Conservation (phyloP, 495 filamentous ascomycete species). For the Podospora pseudoanserina region DNA sequence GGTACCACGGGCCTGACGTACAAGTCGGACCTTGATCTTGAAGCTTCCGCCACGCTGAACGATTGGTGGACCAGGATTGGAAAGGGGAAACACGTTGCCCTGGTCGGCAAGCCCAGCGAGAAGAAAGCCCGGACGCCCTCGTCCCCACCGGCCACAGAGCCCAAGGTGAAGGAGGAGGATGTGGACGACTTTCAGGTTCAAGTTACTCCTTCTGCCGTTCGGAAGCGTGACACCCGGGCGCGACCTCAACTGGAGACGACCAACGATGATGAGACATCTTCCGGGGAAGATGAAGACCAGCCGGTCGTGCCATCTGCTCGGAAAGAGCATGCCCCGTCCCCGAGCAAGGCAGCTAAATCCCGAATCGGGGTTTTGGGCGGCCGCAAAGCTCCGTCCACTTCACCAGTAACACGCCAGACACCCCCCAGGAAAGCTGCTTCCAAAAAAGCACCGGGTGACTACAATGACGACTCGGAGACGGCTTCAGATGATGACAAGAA, state of each 20-base stretch:
- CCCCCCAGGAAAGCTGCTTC: slow-evolving; percentile 9
- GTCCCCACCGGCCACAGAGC: not conserved
- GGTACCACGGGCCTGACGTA: slow-evolving; percentile 28
- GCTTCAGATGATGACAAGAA: slow-evolving; percentile 38
- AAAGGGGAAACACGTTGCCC: slow-evolving; percentile 26
- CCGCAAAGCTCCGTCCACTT: slow-evolving; percentile 18
- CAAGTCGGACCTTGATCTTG: slow-evolving; percentile 24
- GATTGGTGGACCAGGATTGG: slow-evolving; percentile 51
- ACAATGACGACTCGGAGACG: slow-evolving; percentile 34
- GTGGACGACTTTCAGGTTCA: slow-evolving; percentile 54
- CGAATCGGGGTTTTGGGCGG: slow-evolving; percentile 32
- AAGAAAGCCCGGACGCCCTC: slow-evolving; percentile 27
- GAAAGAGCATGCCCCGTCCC: slow-evolving; percentile 1
- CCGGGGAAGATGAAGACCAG: slow-evolving; percentile 31
- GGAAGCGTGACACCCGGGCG: slow-evolving; percentile 13
- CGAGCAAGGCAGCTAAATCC: slow-evolving; percentile 7
- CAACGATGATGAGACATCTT: slow-evolving; percentile 36
- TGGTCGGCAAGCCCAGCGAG: slow-evolving; percentile 17
- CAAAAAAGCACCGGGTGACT: not conserved
- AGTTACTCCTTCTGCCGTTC: slow-evolving; percentile 38
- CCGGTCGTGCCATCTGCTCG: slow-evolving; percentile 12
- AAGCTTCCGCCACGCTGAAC: slow-evolving; percentile 34
- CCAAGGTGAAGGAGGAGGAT: slow-evolving; percentile 13
- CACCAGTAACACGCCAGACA: slow-evolving; percentile 17
- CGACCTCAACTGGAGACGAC: slow-evolving; percentile 4